Evolutionary conservation across 2,329 filamentous ascomycete genomes (phyloP).

Genomic region (Beauveria scarabaeidicola): DNA sequence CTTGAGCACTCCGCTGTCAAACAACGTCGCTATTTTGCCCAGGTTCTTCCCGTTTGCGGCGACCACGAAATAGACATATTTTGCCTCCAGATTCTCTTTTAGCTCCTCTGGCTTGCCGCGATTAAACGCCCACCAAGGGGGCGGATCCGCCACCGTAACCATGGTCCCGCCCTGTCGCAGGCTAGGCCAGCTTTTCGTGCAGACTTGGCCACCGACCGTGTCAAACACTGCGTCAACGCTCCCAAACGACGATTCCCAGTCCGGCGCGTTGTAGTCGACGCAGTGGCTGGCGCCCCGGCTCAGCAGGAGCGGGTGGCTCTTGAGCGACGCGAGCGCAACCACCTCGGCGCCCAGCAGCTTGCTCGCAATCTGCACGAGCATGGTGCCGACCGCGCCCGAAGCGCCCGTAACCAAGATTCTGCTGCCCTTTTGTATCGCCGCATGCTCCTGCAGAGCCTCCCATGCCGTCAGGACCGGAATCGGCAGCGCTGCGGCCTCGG

Average conservation of each 20-base stretch:
- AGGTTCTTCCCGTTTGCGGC: constrained; percentile 16
- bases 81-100: constrained; percentile 15
- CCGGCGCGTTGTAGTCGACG: constrained; percentile 18
- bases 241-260: constrained; percentile 18
- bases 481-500: constrained; percentile 22
- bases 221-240: constrained; percentile 25
- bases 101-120: constrained; percentile 15
- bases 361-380: constrained; percentile 23
- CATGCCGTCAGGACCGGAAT: constrained; percentile 25
- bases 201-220: constrained; percentile 21
- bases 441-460: constrained; percentile 19
- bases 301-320: constrained; percentile 13
- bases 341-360: constrained; percentile 16
- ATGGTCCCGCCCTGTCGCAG: constrained; percentile 23
- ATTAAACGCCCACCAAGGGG: constrained; percentile 24
- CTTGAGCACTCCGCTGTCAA: constrained; percentile 18
- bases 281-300: constrained; percentile 17
- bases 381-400: constrained; percentile 21
- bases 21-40: constrained; percentile 13
- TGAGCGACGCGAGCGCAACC: constrained; percentile 21
- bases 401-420: constrained; percentile 24
- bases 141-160: constrained; percentile 27
- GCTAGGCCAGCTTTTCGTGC: constrained; percentile 22
- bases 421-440: constrained; percentile 10
- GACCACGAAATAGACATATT: constrained; percentile 24